Evolutionary conservation across 345 rosid species (phyloP).

Genomic region (Cardamine resedifolia): DNA sequence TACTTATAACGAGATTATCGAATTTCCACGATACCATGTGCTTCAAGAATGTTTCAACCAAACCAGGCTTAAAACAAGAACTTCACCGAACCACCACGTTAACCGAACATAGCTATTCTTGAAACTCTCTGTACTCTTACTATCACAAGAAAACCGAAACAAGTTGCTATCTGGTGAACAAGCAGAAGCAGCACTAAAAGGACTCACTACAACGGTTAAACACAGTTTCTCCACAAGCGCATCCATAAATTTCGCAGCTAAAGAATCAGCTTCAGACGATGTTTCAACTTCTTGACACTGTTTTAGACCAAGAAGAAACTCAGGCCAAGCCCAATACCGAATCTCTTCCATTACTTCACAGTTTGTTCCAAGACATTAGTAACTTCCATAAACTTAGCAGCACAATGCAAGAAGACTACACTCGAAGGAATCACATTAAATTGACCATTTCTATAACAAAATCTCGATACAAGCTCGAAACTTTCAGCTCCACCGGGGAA

Average conservation of each 20-base stretch:
- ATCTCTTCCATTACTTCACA: conserved; percentile 66
- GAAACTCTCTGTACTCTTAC: conserved; percentile 85
- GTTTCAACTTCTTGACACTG: conserved; percentile 62
- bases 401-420: conserved; percentile 55
- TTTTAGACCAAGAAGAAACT: conserved; percentile 62
- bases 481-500: conserved; percentile 82
- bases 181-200: conserved; percentile 62
- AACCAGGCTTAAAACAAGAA: conserved; percentile 43
- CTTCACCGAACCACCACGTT: conserved; percentile 92
- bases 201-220: conserved; percentile 60
- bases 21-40: conserved; percentile 56
- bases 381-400: conserved; percentile 83
- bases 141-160: conserved; percentile 71
- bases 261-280: conserved; percentile 36
- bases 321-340: conserved; percentile 77
- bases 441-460: conserved; percentile 72
- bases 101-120: conserved; percentile 50
- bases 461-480: conserved; percentile 74
- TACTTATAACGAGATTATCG: conserved; percentile 55
- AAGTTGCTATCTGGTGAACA: conserved; percentile 78
- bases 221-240: conserved; percentile 59
- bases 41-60: conserved; percentile 50
- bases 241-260: conserved; percentile 58
- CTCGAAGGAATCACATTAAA: conserved; percentile 55
- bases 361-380: conserved; percentile 52